Percentiles rank a stretch among this genome's conserved stretches.
Conservation (phyloP, 148 eudicot species). For the Nyssa sinensis region DNA sequence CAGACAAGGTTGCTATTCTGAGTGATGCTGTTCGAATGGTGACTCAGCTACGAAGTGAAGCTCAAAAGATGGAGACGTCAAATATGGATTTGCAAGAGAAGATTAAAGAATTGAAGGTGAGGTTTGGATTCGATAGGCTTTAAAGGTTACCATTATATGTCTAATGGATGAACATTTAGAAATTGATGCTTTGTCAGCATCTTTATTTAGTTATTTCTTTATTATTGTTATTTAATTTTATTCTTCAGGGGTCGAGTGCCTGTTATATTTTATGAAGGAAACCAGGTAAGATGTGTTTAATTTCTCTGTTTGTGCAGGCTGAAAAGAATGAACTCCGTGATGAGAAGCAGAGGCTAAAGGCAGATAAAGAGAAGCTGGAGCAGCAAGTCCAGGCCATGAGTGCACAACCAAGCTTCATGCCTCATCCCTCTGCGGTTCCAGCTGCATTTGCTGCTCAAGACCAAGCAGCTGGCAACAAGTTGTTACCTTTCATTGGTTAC, state of each 20-base stretch:
- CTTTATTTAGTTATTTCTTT: too few relatives aligned
- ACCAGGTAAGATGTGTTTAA: neutral
- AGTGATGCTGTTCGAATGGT: conserved; percentile 49
- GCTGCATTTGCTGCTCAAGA: conserved; percentile 31
- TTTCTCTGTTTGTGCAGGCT: conserved; percentile 22
- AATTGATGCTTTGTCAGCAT: neutral
- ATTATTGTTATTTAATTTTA: too few relatives aligned
- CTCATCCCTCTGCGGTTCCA: conserved; percentile 25
- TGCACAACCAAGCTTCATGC: conserved; percentile 22
- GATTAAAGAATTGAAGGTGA: conserved; percentile 45
- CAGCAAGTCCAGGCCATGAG: conserved; percentile 30
- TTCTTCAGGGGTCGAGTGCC: neutral
- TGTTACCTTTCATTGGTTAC: conserved; percentile 37
- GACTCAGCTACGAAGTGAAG: conserved; percentile 44
- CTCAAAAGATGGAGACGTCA: conserved; percentile 45
- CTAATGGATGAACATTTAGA: neutral
- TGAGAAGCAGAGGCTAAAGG: conserved; percentile 53
- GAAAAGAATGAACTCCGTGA: conserved; percentile 64
- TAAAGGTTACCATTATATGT: neutral
- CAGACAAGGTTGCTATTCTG: conserved; percentile 49
- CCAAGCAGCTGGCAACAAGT: conserved; percentile 33
- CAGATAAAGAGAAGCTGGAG: conserved; percentile 44
- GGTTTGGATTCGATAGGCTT: neutral
- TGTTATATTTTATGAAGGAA: neutral
- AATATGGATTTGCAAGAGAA: conserved; percentile 43